Base-by-base conservation (phyloP, 768 basidiomycete genomes). In the Stropharia rugosoannulata region DNA sequence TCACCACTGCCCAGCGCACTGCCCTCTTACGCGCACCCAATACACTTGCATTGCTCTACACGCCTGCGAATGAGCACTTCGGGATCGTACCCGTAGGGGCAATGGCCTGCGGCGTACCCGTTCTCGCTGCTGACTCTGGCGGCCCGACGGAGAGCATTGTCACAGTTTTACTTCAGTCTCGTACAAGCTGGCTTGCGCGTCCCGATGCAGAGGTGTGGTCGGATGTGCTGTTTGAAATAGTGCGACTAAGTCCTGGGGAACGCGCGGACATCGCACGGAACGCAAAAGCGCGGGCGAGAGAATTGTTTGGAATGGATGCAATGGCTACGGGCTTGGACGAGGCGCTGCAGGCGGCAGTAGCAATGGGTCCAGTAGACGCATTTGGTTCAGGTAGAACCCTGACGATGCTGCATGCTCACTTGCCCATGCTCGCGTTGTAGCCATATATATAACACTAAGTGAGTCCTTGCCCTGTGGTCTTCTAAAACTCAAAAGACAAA, bases 81-180 rank as follows among this genome's bases (percentile, higher is more conserved):
- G 97, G 96, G 1, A 98, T 99, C 61, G 95, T 89, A 0, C 96
- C 97, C 2, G 82, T 98, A 3, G 96, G 98, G 69, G 95, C 85
- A 0, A 97, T 98, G 94, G 81, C 85, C 7, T 95, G 90, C 45
- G 93, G 94, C 2, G 69, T 98, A 0, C 94, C 95, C 0, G 89
- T 98, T 1, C 72, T 99, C 16, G 95, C 95, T 0, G 93, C 89
- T 63, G 73, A 92, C 65, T 86, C 82, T 55, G 93, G 92, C 15
- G 96, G 96, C 2, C 97, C 97, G 8, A 90, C 85, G 1, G 97
- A 99, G 73, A 96, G 90, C 52, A 73, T 96, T 27, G 62, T 80
- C 8, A 71, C 72, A 25, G 53, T 45, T 3, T 56, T 59, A 19
- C 49, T 63, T 1, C 64, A 66, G 4, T 75, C 77, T 48, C 76